Evolutionary conservation across 768 basidiomycete species (phyloP).

Genomic region (Auricularia heimuer): DNA sequence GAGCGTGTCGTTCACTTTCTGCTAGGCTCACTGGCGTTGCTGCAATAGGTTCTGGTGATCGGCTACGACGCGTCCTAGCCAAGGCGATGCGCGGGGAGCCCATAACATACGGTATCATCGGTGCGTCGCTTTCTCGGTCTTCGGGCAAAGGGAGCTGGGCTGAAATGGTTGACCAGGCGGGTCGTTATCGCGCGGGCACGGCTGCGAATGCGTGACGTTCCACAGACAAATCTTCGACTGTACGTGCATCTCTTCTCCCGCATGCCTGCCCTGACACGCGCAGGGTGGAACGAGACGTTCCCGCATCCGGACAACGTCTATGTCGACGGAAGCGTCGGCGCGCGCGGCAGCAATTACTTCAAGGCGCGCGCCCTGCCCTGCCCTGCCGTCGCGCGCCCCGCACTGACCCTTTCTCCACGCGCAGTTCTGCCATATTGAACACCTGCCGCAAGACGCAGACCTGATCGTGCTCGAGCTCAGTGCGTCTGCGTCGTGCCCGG

Average conservation of each 20-base stretch:
- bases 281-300: slow-evolving; percentile 3
- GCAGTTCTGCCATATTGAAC: too few relatives aligned
- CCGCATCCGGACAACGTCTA: slow-evolving; percentile 3
- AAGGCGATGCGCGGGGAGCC: slow-evolving; percentile 4
- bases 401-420: too few relatives aligned
- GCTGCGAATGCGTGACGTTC: slow-evolving; percentile 5
- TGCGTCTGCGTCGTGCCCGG: too few relatives aligned
- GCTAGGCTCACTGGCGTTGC: too few relatives aligned
- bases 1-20: too few relatives aligned
- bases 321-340: slow-evolving; percentile 5
- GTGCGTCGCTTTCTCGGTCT: too few relatives aligned
- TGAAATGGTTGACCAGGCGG: not conserved
- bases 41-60: slow-evolving; percentile 1
- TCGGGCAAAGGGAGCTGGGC: too few relatives aligned
- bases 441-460: too few relatives aligned
- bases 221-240: slow-evolving; percentile 7
- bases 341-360: slow-evolving; percentile 6
- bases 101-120: slow-evolving; percentile 5
- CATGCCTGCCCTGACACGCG: too few relatives aligned
- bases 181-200: slow-evolving; percentile 5
- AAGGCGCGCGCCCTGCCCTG: not conserved
- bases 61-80: slow-evolving; percentile 2
- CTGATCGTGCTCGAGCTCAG: too few relatives aligned
- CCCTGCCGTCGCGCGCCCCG: too few relatives aligned
- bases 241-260: too few relatives aligned